A percentile compares a stretch with the other conserved stretches of the same genome.
Conservation (phyloP, 179 eudicot species). For the Spergularia azorica region DNA sequence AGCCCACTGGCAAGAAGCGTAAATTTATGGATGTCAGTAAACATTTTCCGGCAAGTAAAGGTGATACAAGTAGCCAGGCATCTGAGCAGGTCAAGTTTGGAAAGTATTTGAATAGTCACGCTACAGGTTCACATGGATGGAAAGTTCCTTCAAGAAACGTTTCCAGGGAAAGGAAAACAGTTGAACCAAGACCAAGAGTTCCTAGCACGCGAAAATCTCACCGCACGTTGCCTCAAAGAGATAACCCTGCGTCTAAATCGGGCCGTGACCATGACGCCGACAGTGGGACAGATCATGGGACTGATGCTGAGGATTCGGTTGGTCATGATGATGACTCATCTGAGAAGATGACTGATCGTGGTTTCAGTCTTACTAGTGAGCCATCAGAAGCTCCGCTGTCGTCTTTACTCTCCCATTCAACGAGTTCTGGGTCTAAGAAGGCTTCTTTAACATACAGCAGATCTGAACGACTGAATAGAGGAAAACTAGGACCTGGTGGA, state of each 20-base stretch:
- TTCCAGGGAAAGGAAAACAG: slow-evolving; percentile 56
- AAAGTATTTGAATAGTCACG: slow-evolving; percentile 57
- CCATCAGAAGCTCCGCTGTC: slow-evolving; percentile 53
- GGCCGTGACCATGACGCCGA: slow-evolving; percentile 29
- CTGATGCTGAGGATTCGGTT: slow-evolving; percentile 38
- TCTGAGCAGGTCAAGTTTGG: slow-evolving; percentile 52
- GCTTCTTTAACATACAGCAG: slow-evolving; percentile 37
- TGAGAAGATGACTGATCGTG: slow-evolving; percentile 38
- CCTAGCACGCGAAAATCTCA: slow-evolving; percentile 53
- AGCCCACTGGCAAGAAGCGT: slow-evolving; percentile 82
- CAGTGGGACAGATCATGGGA: slow-evolving; percentile 20
- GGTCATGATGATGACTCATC: slow-evolving; percentile 46
- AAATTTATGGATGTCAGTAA: slow-evolving; percentile 98
- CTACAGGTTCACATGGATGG: slow-evolving; percentile 63
- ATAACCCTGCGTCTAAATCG: slow-evolving; percentile 31
- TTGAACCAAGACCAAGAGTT: slow-evolving; percentile 47
- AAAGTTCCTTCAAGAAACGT: slow-evolving; percentile 48
- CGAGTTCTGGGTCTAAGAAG: slow-evolving; percentile 47
- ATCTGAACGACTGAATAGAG: slow-evolving; percentile 54
- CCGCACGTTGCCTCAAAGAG: slow-evolving; percentile 50
- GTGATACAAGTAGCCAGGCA: slow-evolving; percentile 45
- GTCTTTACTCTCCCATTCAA: slow-evolving; percentile 52
- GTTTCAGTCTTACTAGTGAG: slow-evolving; percentile 41
- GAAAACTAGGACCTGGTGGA: slow-evolving; percentile 50
- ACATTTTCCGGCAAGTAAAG: slow-evolving; percentile 64